Evolutionary conservation across 2,329 filamentous ascomycete species (phyloP).

Genomic region (Tolypocladium endophyticum): DNA sequence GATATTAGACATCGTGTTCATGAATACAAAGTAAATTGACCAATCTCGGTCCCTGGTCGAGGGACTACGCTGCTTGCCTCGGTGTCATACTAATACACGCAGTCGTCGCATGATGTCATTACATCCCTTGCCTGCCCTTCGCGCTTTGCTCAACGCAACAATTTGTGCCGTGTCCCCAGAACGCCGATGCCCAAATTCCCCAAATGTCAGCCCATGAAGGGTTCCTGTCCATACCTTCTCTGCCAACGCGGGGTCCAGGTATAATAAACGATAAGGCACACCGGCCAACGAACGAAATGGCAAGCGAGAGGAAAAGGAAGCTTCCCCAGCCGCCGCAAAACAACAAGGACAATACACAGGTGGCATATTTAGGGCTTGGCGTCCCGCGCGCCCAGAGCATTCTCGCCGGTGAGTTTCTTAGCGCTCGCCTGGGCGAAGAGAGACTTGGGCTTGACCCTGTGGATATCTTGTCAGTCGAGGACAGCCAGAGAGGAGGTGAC

Average conservation of each 20-base stretch:
- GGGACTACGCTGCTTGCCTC: background rate
- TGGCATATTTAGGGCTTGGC: constrained; percentile 16
- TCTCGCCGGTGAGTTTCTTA: constrained; percentile 47
- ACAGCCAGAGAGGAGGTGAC: background rate
- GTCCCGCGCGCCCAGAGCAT: constrained; percentile 25
- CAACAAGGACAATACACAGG: background rate
- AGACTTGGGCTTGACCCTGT: constrained; percentile 55
- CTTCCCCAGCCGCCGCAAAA: background rate
- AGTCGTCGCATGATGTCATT: constrained; percentile 18
- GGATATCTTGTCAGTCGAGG: background rate
- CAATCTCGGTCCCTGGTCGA: background rate
- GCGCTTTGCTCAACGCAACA: background rate
- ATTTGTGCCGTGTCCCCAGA: background rate
- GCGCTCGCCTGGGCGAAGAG: constrained; percentile 55
- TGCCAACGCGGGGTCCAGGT: background rate
- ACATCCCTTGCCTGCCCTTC: constrained; percentile 9
- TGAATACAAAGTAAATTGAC: background rate
- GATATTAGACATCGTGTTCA: background rate
- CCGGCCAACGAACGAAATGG: constrained; percentile 4
- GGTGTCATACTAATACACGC: background rate
- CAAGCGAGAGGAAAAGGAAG: background rate
- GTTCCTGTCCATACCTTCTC: background rate
- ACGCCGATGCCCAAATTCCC: constrained; percentile 2
- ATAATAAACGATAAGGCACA: constrained; percentile 6
- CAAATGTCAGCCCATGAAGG: background rate